Evolutionary conservation across 2,329 filamentous ascomycete genomes (phyloP), one percentile per base, ranked within the genome.

Genomic region (Talaromyces sp.): DNA sequence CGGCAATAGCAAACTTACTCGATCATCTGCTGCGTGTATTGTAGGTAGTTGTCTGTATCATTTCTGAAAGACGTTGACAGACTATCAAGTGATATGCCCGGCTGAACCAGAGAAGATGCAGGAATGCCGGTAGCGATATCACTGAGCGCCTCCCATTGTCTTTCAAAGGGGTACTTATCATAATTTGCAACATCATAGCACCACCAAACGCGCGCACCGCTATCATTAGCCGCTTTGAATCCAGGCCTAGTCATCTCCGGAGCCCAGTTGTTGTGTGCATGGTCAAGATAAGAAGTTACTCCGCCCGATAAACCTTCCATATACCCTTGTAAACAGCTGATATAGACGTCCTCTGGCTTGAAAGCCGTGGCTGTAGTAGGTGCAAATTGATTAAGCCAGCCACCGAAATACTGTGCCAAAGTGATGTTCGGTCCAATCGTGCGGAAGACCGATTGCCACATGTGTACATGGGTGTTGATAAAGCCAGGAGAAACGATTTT

Each of bases 361-460:
- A 46, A 46, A 46, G 41, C 41, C 10, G 17, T 7, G 1, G 41
- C 41, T 1, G 41, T 46, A 21, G 41, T 21, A 46, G 41, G 7
- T 77, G 80, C 9, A 76, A 75, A 35, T 58, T 56, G 41, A 21
- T 35, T 29, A 17, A 29, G n/a, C 26, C 52, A 29, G 14, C 52
- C 52, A 7, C n/a, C 8, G 4, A 83, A 75, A 67, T 84, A 85
- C 52, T 82, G 75, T 5, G 76, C 69, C 17, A 84, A 68, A 0
- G 75, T 81, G 0, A 79, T 80, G 64, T 86, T 83, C 8, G 81
- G 79, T 1, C 64, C 79, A 1, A 86, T 65, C 0, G 82, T 84
- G 65, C 82, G 83, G 65, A 80, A 78, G 10, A 75, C 80, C 0
- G 83, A 84, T 65, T 85, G 81, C 84, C 83, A 84, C 0, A 78